phyloP scores from a whole-genome alignment of 495 filamentous ascomycete genomes.

The Xylaria sp. region DNA sequence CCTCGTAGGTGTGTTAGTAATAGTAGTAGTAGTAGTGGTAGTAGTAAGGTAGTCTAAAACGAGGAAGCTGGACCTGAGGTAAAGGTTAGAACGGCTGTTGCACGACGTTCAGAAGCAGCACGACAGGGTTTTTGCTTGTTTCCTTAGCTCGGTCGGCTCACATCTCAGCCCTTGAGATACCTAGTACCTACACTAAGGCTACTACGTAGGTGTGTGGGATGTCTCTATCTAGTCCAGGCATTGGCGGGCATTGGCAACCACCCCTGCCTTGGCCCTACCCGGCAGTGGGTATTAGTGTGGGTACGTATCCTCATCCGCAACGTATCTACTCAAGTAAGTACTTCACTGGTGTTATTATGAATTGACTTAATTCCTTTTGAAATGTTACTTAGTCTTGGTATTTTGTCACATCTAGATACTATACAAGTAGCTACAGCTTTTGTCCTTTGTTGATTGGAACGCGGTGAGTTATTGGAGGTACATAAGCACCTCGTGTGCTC shows the following conservation, averaged over 20 bases:
- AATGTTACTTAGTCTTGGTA: too few relatives aligned
- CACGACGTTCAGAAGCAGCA: neutral
- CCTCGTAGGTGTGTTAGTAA: neutral
- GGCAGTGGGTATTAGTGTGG: slow-evolving; percentile 5
- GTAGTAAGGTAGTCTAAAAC: neutral
- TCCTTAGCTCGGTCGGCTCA: slow-evolving; percentile 7
- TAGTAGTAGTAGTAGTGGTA: too few relatives aligned
- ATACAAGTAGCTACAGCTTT: too few relatives aligned
- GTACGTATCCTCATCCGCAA: slow-evolving; percentile 3
- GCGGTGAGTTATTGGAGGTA: too few relatives aligned
- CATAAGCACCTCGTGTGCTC: too few relatives aligned
- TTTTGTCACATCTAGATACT: too few relatives aligned
- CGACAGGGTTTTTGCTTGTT: slow-evolving; percentile 3
- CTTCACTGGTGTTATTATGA: too few relatives aligned
- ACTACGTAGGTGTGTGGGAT: too few relatives aligned
- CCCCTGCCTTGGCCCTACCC: slow-evolving; percentile 16
- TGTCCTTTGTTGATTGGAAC: too few relatives aligned
- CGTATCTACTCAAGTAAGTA: too few relatives aligned
- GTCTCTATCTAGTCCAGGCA: neutral
- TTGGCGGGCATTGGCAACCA: neutral
- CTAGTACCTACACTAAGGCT: neutral
- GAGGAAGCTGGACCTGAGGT: slow-evolving; percentile 4
- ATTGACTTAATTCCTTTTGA: too few relatives aligned
- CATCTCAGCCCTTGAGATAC: neutral
- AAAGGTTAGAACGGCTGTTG: neutral